Conservation (phyloP, 2,329 filamentous ascomycete genomes). For the Didymella pinodella region DNA sequence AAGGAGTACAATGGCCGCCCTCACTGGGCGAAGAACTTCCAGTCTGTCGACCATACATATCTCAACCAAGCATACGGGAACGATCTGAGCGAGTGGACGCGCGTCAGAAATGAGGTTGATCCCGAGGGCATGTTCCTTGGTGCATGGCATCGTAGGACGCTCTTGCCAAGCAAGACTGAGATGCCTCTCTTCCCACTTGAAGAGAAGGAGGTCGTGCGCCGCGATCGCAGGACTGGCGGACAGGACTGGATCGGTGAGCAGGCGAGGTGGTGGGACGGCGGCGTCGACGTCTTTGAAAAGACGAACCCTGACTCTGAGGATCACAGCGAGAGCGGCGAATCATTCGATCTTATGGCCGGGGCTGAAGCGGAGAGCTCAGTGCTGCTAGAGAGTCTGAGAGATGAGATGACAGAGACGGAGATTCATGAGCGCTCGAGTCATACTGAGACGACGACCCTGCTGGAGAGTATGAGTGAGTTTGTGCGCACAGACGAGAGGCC, state of each 20-base stretch:
- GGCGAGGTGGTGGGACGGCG: conserved; percentile 47
- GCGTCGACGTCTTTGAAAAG: conserved; percentile 43
- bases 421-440: conserved; percentile 1
- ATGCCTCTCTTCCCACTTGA: conserved; percentile 48
- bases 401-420: conserved; percentile 24
- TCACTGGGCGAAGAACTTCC: conserved; percentile 95
- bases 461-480: conserved; percentile 14
- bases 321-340: conserved; percentile 43
- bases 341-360: conserved; percentile 57
- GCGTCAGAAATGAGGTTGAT: conserved; percentile 74
- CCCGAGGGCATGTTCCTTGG: conserved; percentile 88
- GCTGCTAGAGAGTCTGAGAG: conserved; percentile 41
- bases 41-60: conserved; percentile 63
- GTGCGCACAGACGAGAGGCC: not conserved
- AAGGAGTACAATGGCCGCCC: conserved; percentile 80
- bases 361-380: conserved; percentile 53
- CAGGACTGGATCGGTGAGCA: conserved; percentile 52
- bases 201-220: conserved; percentile 54
- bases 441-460: conserved; percentile 6
- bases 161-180: conserved; percentile 44
- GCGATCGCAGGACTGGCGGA: conserved; percentile 42
- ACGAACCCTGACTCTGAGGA: conserved; percentile 40
- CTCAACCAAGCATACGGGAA: conserved; percentile 73
- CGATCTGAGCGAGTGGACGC: conserved; percentile 71
- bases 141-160: conserved; percentile 78